phyloP scores from a whole-genome alignment of 345 rosid species.

The Pugionium dolabratum region DNA sequence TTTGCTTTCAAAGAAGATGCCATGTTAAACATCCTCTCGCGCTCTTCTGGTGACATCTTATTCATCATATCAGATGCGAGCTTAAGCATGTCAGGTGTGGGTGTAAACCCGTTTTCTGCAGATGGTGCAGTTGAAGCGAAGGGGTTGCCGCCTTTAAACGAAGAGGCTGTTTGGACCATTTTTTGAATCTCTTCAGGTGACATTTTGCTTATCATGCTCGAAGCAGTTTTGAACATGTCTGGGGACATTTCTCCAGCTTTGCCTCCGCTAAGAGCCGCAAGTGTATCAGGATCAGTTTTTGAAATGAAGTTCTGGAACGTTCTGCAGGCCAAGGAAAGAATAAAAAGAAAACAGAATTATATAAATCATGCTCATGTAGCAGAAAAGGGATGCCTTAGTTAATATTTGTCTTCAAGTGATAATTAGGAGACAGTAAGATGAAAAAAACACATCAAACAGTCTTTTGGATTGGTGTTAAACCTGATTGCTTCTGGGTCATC shows the following conservation, averaged over 20 bases:
- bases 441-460: conserved; percentile 26
- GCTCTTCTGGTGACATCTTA: conserved; percentile 75
- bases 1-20: conserved; percentile 60
- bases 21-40: conserved; percentile 86
- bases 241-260: conserved; percentile 76
- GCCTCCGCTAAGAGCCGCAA: conserved; percentile 70
- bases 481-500: conserved; percentile 83
- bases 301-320: conserved; percentile 79
- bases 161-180: conserved; percentile 80
- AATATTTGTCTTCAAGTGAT: not conserved
- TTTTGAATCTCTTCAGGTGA: conserved; percentile 86
- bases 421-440: conserved; percentile 16
- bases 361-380: not conserved
- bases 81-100: conserved; percentile 82
- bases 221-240: conserved; percentile 78
- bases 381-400: conserved; percentile 11
- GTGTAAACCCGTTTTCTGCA: conserved; percentile 47
- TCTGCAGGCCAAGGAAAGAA: conserved; percentile 46
- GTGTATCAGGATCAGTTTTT: conserved; percentile 65
- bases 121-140: conserved; percentile 34
- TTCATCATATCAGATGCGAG: conserved; percentile 50
- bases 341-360: not conserved
- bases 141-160: conserved; percentile 62
- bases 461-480: conserved; percentile 42
- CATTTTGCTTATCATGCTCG: conserved; percentile 88